Conservation (phyloP, 2,329 filamentous ascomycete species). For the Colletotrichum simmondsii region DNA sequence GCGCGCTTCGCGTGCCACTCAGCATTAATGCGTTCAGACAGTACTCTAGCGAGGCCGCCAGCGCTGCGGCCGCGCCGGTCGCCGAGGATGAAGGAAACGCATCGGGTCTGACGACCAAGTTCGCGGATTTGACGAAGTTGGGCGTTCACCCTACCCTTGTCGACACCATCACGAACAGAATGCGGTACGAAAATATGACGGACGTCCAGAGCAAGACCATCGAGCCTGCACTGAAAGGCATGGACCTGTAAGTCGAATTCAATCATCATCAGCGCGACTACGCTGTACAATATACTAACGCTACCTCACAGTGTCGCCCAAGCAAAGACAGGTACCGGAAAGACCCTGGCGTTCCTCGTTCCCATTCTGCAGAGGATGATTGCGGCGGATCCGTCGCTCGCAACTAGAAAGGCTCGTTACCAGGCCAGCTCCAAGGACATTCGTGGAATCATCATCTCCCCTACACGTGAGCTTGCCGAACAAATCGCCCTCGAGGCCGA, state of each 20-base stretch:
- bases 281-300: constrained; percentile 35
- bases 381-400: constrained; percentile 69
- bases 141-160: constrained; percentile 75
- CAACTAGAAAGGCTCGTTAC: constrained; percentile 50
- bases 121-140: constrained; percentile 55
- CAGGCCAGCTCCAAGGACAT: constrained; percentile 65
- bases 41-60: constrained; percentile 54
- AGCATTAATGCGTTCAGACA: constrained; percentile 37
- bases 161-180: constrained; percentile 73
- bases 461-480: constrained; percentile 83
- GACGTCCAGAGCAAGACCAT: constrained; percentile 91
- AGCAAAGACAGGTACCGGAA: constrained; percentile 96
- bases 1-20: constrained; percentile 11
- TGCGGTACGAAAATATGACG: constrained; percentile 89
- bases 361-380: constrained; percentile 87
- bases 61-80: constrained; percentile 35
- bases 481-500: constrained; percentile 85
- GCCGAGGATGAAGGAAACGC: constrained; percentile 20
- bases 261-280: constrained; percentile 10
- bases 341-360: constrained; percentile 92
- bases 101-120: constrained; percentile 38
- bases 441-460: constrained; percentile 78
- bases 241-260: constrained; percentile 77
- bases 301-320: constrained; percentile 76
- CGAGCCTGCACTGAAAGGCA: constrained; percentile 79